Evolutionary conservation across 164 flowering plant species (phyloP).

Genomic region (Tinospora cordifolia): DNA sequence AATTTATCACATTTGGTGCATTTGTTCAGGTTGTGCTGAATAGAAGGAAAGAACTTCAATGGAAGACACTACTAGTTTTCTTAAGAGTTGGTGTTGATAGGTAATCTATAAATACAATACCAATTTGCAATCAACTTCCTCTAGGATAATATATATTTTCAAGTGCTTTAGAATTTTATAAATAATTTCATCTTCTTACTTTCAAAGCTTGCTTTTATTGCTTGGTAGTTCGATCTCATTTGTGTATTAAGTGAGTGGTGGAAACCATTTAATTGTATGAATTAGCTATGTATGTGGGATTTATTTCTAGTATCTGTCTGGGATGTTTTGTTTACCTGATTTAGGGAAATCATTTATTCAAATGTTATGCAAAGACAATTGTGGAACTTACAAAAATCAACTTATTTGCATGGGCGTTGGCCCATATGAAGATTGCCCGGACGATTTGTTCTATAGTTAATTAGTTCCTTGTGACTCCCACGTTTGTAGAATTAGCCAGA

Average conservation of each 20-base stretch:
- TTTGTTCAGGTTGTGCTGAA: slow-evolving; percentile 61
- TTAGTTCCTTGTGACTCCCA: too few relatives aligned
- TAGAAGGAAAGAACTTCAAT: slow-evolving; percentile 67
- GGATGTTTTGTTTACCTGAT: not conserved
- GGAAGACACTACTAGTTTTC: slow-evolving; percentile 74
- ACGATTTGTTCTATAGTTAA: too few relatives aligned
- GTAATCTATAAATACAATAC: slow-evolving; percentile 17
- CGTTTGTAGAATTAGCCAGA: too few relatives aligned
- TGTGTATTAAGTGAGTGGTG: not conserved
- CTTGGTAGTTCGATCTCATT: not conserved
- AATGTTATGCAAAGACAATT: too few relatives aligned
- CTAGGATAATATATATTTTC: too few relatives aligned
- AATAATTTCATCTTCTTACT: not conserved
- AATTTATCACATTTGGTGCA: not conserved
- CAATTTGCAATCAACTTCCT: too few relatives aligned
- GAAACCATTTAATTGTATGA: not conserved
- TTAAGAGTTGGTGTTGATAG: slow-evolving; percentile 60
- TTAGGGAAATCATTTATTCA: too few relatives aligned
- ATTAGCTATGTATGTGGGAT: not conserved
- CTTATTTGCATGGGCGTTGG: too few relatives aligned
- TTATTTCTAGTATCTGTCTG: not conserved
- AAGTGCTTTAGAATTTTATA: too few relatives aligned
- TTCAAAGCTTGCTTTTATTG: not conserved
- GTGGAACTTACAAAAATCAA: too few relatives aligned
- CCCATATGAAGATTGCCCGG: too few relatives aligned